Evolutionary conservation across 441 rosid species (phyloP), one percentile per base, ranked within the genome.

Genomic region (Biscutella laevigata): DNA sequence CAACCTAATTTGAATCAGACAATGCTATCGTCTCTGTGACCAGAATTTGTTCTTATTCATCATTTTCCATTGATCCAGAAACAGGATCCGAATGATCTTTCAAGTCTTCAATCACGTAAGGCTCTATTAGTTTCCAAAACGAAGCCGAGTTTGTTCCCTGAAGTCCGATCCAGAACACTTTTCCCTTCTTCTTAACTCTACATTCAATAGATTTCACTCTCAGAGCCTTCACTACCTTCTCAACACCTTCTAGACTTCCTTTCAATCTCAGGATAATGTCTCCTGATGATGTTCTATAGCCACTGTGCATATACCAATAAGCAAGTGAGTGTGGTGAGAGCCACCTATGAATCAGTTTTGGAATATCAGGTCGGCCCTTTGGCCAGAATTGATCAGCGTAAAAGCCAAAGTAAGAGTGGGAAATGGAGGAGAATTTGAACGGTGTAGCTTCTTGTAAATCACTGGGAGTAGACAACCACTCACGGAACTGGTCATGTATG

Each of bases 331-430:
- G 65, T 0, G 94, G 96, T 2, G 91, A 74, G 41, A 87, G 69
- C 98, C 96, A 91, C 56, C 95, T 48, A 61, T 91, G 90, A 28
- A 91, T 79, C 61, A 91, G 73, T 71, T 85, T 91, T 3, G 98
- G 96, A 59, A 91, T 74, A 73, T 57, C 57, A 1, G 80, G 73
- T 12, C 30, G 72, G 17, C 80, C 86, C 37, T 62, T 73, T 20
- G 90, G 87, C 80, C 76, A 72, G 73, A 87, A 91, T 59, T 87
- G 82, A 16, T 83, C 85, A 0, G 86, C 95, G 41, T 78, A 91
- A 68, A 91, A 91, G 27, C 75, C 79, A 24, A 87, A 87, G 48
- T 59, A 68, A 0, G 92, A 46, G 61, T 85, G 94, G 0, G 77
- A 13, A 48, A 80, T 63, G 9, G 94, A 81, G 42, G 65, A 68